Conservation (phyloP, 305 asterid species). For the Fraxinus paxiana region DNA sequence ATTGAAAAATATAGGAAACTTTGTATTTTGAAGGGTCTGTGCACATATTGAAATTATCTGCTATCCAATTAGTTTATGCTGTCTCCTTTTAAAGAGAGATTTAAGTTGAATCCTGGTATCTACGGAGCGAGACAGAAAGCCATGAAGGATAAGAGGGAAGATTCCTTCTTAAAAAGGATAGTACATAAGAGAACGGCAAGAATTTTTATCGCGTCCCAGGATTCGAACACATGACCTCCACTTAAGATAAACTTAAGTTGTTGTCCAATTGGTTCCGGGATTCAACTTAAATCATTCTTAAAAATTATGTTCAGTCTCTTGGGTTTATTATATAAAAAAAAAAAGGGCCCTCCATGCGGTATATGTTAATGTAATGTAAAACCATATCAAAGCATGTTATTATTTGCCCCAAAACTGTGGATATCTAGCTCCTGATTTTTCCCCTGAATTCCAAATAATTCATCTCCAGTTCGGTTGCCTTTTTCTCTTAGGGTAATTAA, state of each 20-base stretch:
- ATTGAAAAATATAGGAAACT: background rate
- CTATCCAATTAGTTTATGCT: background rate
- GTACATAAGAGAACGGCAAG: no score
- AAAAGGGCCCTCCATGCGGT: background rate
- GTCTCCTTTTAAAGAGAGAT: background rate
- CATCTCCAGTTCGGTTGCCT: constrained; percentile 16
- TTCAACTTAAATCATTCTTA: background rate
- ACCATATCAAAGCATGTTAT: background rate
- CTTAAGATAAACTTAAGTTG: no score
- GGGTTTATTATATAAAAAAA: background rate
- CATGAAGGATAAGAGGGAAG: no score
- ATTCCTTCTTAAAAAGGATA: no score
- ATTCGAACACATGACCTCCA: no score
- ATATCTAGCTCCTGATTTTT: background rate
- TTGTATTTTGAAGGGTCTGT: background rate
- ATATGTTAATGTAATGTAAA: background rate
- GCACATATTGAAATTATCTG: background rate
- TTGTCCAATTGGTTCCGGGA: no score
- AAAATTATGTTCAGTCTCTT: background rate
- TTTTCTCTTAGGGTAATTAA: constrained; percentile 69
- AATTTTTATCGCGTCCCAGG: background rate
- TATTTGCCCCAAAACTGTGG: background rate
- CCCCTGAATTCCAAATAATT: background rate
- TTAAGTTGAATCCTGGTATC: no score
- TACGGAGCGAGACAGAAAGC: no score